These are phyloP conservation scores for Drechslerella stenobrocha DNA, from an alignment of 2,329 filamentous ascomycete species.

Conservation along the genomic window DNA sequence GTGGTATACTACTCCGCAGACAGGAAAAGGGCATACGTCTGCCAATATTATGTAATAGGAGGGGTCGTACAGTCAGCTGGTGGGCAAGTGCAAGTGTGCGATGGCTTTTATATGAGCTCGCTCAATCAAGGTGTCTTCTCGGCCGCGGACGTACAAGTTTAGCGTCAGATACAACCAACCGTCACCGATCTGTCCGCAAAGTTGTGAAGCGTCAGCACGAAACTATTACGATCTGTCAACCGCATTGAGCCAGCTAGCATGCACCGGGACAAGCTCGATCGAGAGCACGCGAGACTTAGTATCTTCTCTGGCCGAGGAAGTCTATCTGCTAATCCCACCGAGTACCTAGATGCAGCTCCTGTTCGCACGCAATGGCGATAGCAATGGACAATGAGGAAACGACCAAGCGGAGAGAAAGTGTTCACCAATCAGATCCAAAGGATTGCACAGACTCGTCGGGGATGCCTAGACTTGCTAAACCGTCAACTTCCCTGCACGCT, in stretches of 20 bases:
- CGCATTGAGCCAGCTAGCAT: neutral
- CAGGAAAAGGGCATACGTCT: neutral
- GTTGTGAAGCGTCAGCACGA: too few relatives aligned
- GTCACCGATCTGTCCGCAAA: slow-evolving; percentile 9
- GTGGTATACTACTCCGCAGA: neutral
- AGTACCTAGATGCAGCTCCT: slow-evolving; percentile 22
- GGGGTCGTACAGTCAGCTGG: neutral
- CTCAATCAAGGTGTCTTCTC: too few relatives aligned
- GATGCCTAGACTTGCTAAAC: slow-evolving; percentile 8
- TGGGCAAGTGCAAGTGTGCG: too few relatives aligned
- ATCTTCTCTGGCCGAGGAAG: slow-evolving; percentile 9
- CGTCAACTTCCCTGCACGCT: slow-evolving; percentile 18
- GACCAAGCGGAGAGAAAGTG: neutral
- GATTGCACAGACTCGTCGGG: slow-evolving; percentile 25
- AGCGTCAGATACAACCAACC: neutral
- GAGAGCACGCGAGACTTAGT: neutral
- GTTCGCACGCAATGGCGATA: slow-evolving; percentile 3
- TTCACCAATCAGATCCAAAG: slow-evolving; percentile 26
- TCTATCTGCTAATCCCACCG: slow-evolving; percentile 18
- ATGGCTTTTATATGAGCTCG: too few relatives aligned
- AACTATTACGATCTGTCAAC: too few relatives aligned
- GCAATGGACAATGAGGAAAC: neutral
- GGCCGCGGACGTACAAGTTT: neutral
- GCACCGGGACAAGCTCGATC: too few relatives aligned
- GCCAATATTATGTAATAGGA: neutral